phyloP scores from a whole-genome alignment of 2,329 filamentous ascomycete species.

The Sarocladium kiliense region DNA sequence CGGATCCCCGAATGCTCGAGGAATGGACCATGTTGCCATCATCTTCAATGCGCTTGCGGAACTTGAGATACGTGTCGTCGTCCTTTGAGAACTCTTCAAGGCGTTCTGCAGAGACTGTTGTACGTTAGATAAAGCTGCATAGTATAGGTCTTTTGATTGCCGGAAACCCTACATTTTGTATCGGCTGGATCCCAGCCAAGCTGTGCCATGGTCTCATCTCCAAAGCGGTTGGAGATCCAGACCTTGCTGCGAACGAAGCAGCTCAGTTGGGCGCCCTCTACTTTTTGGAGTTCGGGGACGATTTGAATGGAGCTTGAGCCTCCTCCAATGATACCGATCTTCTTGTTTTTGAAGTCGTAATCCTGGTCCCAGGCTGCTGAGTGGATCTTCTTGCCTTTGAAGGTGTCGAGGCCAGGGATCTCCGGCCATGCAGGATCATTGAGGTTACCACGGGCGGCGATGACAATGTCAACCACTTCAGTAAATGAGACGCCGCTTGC shows the following conservation, averaged over 20 bases:
- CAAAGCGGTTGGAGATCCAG: constrained; percentile 36
- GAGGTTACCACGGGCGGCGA: constrained; percentile 33
- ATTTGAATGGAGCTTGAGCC: constrained; percentile 43
- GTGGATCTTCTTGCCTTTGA: constrained; percentile 38
- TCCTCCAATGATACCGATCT: constrained; percentile 45
- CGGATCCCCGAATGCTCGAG: constrained; percentile 35
- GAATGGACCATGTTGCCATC: constrained; percentile 24
- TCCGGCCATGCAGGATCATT: constrained; percentile 36
- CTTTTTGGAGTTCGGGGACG: constrained; percentile 38
- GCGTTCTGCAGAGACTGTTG: background rate
- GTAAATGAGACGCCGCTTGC: constrained; percentile 17
- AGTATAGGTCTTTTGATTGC: too few relatives aligned
- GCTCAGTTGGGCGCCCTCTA: constrained; percentile 48
- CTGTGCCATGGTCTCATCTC: constrained; percentile 26
- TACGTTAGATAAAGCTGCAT: too few relatives aligned
- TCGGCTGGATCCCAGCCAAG: constrained; percentile 42
- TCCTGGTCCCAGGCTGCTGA: constrained; percentile 41
- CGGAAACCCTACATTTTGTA: too few relatives aligned
- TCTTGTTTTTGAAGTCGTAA: constrained; percentile 39
- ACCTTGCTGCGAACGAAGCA: constrained; percentile 33
- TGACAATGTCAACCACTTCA: constrained; percentile 26
- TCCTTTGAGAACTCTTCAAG: background rate
- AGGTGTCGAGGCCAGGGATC: constrained; percentile 34
- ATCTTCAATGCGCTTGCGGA: constrained; percentile 14
- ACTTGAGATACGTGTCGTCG: background rate